Conservation (phyloP, 2,329 filamentous ascomycete species). For the Colletotrichum melonis region DNA sequence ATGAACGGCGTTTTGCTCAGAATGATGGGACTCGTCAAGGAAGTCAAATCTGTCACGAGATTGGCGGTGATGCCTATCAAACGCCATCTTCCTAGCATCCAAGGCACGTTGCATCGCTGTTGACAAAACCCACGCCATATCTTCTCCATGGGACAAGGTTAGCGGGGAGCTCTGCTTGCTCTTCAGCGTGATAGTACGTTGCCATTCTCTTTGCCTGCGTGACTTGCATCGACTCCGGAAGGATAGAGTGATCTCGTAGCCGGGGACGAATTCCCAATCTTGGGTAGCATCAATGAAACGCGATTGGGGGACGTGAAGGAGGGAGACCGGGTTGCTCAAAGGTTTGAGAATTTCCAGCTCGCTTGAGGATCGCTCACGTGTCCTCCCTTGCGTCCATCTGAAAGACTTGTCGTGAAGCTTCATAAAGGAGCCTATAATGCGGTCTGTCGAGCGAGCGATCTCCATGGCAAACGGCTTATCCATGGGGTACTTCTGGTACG, state of each 20-base stretch:
- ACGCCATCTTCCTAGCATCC: conserved; percentile 51
- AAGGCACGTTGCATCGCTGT: conserved; percentile 55
- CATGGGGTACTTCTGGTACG: conserved; percentile 61
- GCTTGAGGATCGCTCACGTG: conserved; percentile 50
- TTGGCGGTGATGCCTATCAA: conserved; percentile 51
- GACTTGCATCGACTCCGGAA: conserved; percentile 55
- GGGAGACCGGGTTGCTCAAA: conserved; percentile 55
- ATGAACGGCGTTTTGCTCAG: conserved; percentile 56
- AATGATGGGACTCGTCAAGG: conserved; percentile 51
- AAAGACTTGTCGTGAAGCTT: conserved; percentile 62
- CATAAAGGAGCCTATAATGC: conserved; percentile 63
- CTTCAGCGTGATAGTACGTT: conserved; percentile 53
- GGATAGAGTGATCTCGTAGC: conserved; percentile 60
- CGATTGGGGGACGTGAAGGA: conserved; percentile 58
- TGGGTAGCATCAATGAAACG: conserved; percentile 58
- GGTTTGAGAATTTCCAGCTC: conserved; percentile 54
- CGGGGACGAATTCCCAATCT: conserved; percentile 58
- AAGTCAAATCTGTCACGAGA: conserved; percentile 50
- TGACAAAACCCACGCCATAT: conserved; percentile 57
- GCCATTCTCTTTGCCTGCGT: conserved; percentile 49
- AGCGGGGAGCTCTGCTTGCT: conserved; percentile 62
- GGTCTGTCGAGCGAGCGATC: conserved; percentile 59
- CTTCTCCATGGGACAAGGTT: conserved; percentile 57
- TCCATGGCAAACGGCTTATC: conserved; percentile 58
- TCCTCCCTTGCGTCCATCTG: conserved; percentile 56